Conservation (phyloP, 768 basidiomycete species). For the Hypholoma sublateritium region DNA sequence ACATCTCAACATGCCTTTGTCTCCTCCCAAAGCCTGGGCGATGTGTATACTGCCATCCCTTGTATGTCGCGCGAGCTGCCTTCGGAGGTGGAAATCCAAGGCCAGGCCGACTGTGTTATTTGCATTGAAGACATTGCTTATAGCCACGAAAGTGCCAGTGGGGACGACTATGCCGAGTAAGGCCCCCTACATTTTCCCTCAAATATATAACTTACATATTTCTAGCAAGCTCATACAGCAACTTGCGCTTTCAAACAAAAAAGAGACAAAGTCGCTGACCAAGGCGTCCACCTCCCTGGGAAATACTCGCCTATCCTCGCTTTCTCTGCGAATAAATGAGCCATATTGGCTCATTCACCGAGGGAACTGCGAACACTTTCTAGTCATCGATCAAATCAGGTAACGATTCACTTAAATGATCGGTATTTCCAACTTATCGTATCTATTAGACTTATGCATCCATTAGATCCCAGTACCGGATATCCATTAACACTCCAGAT, state of each 20-base stretch:
- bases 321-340: conserved; percentile 63
- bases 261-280: conserved; percentile 19
- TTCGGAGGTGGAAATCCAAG: conserved; percentile 28
- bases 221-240: conserved; percentile 48
- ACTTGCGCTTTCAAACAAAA: conserved; percentile 31
- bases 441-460: conserved; percentile 52
- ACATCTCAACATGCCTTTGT: conserved; percentile 67
- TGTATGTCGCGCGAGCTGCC: conserved; percentile 61
- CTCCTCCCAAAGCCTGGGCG: conserved; percentile 71
- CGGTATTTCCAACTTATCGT: background rate
- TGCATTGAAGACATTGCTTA: conserved; percentile 62
- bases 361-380: conserved; percentile 81
- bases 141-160: conserved; percentile 45
- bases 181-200: background rate
- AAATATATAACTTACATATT: background rate
- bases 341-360: conserved; percentile 84
- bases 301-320: conserved; percentile 49
- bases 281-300: conserved; percentile 44
- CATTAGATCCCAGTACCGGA: conserved; percentile 50
- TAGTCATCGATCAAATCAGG: conserved; percentile 77
- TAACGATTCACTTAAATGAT: conserved; percentile 19
- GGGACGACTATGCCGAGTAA: conserved; percentile 56
- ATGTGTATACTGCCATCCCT: conserved; percentile 57
- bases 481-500: conserved; percentile 72
- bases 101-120: conserved; percentile 44